phyloP scores from a whole-genome alignment of 2,329 filamentous ascomycete genomes.

The Nemania diffusa region DNA sequence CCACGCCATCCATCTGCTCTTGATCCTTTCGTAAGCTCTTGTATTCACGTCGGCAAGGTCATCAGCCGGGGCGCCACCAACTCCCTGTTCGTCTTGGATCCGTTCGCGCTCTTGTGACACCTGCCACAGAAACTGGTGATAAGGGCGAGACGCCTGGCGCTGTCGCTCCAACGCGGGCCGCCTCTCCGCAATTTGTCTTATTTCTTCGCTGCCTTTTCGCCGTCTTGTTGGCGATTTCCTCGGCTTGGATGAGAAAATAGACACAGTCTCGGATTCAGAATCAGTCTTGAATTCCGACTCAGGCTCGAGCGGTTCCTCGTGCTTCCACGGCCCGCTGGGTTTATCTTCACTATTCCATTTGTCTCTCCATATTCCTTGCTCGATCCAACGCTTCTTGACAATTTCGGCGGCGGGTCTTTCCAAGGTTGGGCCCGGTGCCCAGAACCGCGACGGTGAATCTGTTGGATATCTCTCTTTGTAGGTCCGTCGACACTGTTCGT shows the following conservation, averaged over 20 bases:
- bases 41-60: constrained; percentile 23
- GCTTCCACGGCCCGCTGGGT: constrained; percentile 26
- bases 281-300: too few relatives aligned
- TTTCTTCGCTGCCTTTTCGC: too few relatives aligned
- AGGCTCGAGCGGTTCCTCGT: constrained; percentile 20
- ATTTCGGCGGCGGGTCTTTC: background rate
- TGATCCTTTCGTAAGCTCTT: constrained; percentile 26
- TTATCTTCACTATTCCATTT: constrained; percentile 36
- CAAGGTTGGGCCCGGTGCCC: too few relatives aligned
- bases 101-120: constrained; percentile 20
- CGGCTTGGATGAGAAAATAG: too few relatives aligned
- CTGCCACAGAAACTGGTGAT: constrained; percentile 33
- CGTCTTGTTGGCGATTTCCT: too few relatives aligned
- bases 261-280: too few relatives aligned
- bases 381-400: constrained; percentile 36
- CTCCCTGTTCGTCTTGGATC: background rate
- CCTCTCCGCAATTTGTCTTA: too few relatives aligned
- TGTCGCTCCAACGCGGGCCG: too few relatives aligned
- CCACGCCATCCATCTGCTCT: constrained; percentile 13
- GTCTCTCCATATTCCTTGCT: constrained; percentile 40
- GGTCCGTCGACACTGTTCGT: too few relatives aligned
- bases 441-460: too few relatives aligned
- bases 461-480: background rate
- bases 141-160: constrained; percentile 31
- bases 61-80: background rate